Evolutionary conservation across 2,329 filamentous ascomycete species (phyloP).

Genomic region (Verticillium zaregamsianum): DNA sequence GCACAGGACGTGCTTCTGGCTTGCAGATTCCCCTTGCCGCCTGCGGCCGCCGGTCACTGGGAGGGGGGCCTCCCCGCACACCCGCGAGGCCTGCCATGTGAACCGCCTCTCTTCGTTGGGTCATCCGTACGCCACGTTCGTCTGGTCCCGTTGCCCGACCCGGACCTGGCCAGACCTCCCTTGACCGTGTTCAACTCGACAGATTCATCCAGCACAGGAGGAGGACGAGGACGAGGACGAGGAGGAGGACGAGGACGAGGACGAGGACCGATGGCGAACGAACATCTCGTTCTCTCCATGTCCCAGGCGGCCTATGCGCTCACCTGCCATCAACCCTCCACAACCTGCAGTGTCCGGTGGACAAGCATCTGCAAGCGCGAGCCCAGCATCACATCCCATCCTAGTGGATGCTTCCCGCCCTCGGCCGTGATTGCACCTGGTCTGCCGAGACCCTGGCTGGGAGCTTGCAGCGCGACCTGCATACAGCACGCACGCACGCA

Average conservation of each 20-base stretch:
- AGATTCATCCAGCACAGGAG: neutral
- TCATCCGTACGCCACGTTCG: neutral
- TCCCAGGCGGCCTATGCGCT: neutral
- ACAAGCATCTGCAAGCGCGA: slow-evolving; percentile 1
- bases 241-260: neutral
- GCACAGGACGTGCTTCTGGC: neutral
- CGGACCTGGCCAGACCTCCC: neutral
- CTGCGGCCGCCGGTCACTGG: slow-evolving; percentile 7
- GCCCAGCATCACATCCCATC: neutral
- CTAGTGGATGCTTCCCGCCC: neutral
- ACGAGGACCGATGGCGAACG: neutral
- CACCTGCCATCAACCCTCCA: neutral
- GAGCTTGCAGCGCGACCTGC: slow-evolving; percentile 1
- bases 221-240: neutral
- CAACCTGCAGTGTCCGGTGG: neutral
- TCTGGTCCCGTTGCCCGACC: neutral
- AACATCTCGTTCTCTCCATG: too few species aligned
- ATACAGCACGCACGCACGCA: neutral
- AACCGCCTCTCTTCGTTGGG: slow-evolving; percentile 4
- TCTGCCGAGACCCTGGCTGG: neutral
- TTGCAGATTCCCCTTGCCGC: slow-evolving; percentile 1
- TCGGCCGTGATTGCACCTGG: neutral
- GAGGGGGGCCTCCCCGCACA: neutral
- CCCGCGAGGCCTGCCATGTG: neutral
- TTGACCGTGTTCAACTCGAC: neutral